Conservation (phyloP, 306 rosid genomes). For the Cyamopsis tetragonoloba region DNA sequence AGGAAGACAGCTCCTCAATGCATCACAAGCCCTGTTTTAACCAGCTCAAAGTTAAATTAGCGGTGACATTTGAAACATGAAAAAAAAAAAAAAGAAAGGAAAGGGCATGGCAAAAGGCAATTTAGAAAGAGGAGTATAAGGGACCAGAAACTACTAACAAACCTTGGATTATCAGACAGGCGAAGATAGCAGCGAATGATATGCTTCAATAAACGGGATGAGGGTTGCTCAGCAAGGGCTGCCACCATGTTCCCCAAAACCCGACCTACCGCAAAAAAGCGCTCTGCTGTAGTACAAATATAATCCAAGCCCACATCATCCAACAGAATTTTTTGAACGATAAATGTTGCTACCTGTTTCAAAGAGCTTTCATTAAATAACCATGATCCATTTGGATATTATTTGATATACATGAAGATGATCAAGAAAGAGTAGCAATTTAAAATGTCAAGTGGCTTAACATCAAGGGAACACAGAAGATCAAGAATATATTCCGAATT, state of each 20-base stretch:
- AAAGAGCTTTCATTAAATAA: constrained; percentile 31
- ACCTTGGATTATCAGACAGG: constrained; percentile 85
- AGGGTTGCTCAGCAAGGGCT: constrained; percentile 89
- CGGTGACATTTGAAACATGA: not conserved
- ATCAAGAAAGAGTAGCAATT: not conserved
- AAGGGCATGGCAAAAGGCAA: not conserved
- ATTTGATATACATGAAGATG: not conserved
- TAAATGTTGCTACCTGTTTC: constrained; percentile 80
- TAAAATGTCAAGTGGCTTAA: not conserved
- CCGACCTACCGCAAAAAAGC: constrained; percentile 91
- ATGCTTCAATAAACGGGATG: constrained; percentile 87
- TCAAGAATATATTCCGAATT: not conserved
- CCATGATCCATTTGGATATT: constrained; percentile 7
- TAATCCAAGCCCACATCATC: constrained; percentile 95
- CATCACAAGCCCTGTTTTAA: constrained; percentile 82
- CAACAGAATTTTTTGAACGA: constrained; percentile 83
- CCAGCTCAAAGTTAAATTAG: constrained; percentile 3
- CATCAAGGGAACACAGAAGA: not conserved
- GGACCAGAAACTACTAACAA: constrained; percentile 22
- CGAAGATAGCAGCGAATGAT: constrained; percentile 93
- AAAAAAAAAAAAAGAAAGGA: not conserved
- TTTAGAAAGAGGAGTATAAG: not conserved
- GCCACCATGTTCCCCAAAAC: constrained; percentile 84
- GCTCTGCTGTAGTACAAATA: constrained; percentile 90
- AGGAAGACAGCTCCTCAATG: constrained; percentile 88